Evolutionary conservation across 257 asterid genomes (phyloP), one percentile per base, ranked within the genome.

Genomic region (Mitragyna speciosa): DNA sequence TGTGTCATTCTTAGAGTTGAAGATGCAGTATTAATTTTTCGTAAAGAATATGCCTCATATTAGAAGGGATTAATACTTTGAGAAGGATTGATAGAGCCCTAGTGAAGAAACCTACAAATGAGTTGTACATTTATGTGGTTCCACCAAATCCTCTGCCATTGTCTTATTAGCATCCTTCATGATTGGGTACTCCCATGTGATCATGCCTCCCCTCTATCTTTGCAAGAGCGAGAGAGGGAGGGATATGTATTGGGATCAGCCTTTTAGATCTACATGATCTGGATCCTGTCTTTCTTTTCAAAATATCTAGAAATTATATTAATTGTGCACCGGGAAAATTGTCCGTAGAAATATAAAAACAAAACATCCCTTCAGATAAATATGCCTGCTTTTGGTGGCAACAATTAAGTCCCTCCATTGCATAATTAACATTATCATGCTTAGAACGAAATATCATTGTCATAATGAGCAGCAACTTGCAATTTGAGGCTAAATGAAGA

Each of bases 131-230:
- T 77, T 51, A 84, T 73, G 80, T 79, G 83, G 88, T 82, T 82
- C 88, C 86, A 84, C 88, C 90, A 84, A 87, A 87, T 84, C 88
- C 88, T 81, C 84, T 78, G 86, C 90, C 86, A 80, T 82, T 87
- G 86, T 87, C 86, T 84, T 87, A 80, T 78, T 84, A 76, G 86
- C 85, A 80, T 84, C 83, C 71, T 77, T 82, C 86, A 87, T 87
- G 85, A 84, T 87, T 82, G 83, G 85, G 82, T 75, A 79, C 82
- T 79, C 82, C 86, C 90, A 87, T 87, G 90, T 87, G 88, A 84
- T 78, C 81, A 77, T 87, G 90, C 88, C 83, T 82, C 86, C 88
- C 76, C 79, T 54, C 30, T 58, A 28, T 33, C 24, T 69, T 71
- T 80, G 75, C 26, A 73, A 14, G 78, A 33, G 65, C 22, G 82